A percentile compares a stretch with the other conserved stretches of the same genome.
Conservation (phyloP, 257 asterid genomes). For the Jasminum sambac region DNA sequence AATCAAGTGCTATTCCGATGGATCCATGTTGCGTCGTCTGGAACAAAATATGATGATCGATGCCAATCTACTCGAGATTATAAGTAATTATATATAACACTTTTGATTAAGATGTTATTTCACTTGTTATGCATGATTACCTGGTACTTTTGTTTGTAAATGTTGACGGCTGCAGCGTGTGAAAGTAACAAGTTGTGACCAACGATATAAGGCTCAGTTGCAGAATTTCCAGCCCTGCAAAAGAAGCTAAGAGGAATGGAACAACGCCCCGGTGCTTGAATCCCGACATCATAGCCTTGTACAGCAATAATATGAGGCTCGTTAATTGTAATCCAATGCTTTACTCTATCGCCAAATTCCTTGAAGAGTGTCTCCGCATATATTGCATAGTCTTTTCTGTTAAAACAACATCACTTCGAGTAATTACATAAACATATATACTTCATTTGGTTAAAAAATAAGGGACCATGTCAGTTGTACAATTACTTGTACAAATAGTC, state of each 20-base stretch:
- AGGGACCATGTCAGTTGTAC: no score
- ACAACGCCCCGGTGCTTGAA: constrained; percentile 77
- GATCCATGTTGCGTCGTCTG: constrained; percentile 61
- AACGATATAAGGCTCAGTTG: constrained; percentile 75
- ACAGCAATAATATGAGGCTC: constrained; percentile 78
- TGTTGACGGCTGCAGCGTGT: constrained; percentile 54
- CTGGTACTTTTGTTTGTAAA: constrained; percentile 65
- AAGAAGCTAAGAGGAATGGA: constrained; percentile 47
- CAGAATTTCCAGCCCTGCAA: constrained; percentile 76
- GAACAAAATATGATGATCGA: no score
- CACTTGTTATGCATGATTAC: constrained; percentile 30
- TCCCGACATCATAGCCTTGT: constrained; percentile 77
- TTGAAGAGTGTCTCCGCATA: constrained; percentile 82
- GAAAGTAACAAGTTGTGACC: constrained; percentile 70
- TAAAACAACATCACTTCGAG: not conserved
- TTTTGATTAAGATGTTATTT: not conserved
- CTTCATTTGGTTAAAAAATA: no score
- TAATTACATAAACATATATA: not conserved
- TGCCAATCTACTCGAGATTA: not conserved
- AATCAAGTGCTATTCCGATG: constrained; percentile 66
- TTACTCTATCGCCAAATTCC: constrained; percentile 82
- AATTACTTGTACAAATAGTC: no score
- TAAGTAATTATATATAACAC: not conserved
- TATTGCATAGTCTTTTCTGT: constrained; percentile 64
- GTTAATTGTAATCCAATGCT: constrained; percentile 90